These are phyloP conservation scores for Coemansia sp. DNA, from an alignment of 192 early-diverging fungal genomes.

Conservation along the genomic window DNA sequence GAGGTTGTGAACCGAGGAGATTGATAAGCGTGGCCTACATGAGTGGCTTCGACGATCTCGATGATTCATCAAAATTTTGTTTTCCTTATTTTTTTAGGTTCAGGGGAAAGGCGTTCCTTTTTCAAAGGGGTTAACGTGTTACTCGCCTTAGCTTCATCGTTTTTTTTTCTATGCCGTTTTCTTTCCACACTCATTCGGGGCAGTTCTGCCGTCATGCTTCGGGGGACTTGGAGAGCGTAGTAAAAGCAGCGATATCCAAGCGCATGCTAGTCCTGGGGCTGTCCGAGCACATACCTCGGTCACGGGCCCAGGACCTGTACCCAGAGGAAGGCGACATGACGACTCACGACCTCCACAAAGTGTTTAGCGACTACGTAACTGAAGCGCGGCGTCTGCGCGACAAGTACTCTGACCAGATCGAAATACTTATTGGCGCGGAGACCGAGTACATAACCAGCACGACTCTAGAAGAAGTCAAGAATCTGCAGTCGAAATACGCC, in stretches of 20 bases:
- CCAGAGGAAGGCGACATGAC: slow-evolving; percentile 85
- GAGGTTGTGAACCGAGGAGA: too few species aligned
- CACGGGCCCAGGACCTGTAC: slow-evolving; percentile 77
- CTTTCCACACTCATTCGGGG: slow-evolving; percentile 91
- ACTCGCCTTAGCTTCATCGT: too few species aligned
- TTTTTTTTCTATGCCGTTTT: slow-evolving; percentile 66
- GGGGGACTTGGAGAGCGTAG: slow-evolving; percentile 80
- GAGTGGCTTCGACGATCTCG: too few species aligned
- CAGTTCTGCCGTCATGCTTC: slow-evolving; percentile 94
- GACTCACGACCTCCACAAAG: slow-evolving; percentile 60
- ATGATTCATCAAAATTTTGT: too few species aligned
- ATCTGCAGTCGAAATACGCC: slow-evolving; percentile 49
- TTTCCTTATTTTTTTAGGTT: too few species aligned
- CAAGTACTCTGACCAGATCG: slow-evolving; percentile 59
- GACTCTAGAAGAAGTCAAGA: slow-evolving; percentile 57
- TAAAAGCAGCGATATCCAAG: slow-evolving; percentile 71
- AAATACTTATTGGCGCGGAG: slow-evolving; percentile 87
- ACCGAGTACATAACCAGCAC: slow-evolving; percentile 77
- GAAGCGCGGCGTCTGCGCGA: slow-evolving; percentile 73
- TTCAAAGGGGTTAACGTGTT: too few species aligned
- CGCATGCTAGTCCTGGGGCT: slow-evolving; percentile 79
- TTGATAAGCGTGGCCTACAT: too few species aligned
- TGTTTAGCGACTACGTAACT: slow-evolving; percentile 68
- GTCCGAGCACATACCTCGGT: slow-evolving; percentile 92
- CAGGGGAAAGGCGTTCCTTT: background rate